Percentiles rank a stretch among this genome's conserved stretches.
phyloP scores from a whole-genome alignment of 192 early-diverging fungal species.

The Piromyces finnis region DNA sequence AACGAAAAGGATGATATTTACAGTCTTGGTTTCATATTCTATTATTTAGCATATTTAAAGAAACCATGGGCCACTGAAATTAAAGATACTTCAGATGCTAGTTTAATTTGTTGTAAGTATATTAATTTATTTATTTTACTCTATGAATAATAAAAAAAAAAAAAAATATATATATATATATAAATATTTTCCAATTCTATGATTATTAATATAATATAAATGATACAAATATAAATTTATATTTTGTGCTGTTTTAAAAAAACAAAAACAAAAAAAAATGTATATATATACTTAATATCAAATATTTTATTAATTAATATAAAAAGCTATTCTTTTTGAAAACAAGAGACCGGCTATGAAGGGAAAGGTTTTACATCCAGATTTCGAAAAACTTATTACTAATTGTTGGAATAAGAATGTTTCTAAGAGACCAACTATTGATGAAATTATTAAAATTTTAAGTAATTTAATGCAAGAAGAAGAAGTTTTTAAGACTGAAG shows the following conservation, averaged over 20 bases:
- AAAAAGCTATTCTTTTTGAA: not conserved
- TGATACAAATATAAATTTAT: too few species aligned
- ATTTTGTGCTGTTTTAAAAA: too few species aligned
- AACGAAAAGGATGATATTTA: not conserved
- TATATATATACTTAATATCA: too few species aligned
- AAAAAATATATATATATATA: too few species aligned
- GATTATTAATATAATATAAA: too few species aligned
- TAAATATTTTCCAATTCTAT: too few species aligned
- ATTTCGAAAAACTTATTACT: not conserved
- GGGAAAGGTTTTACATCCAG: not conserved
- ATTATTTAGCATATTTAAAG: not conserved
- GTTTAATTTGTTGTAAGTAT: not conserved
- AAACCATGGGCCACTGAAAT: not conserved
- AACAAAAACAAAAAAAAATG: too few species aligned
- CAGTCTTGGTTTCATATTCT: not conserved
- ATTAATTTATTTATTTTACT: not conserved
- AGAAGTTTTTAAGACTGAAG: not conserved
- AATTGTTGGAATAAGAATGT: not conserved
- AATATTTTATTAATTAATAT: too few species aligned
- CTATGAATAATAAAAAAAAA: too few species aligned
- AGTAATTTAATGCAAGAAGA: not conserved
- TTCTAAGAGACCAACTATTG: not conserved
- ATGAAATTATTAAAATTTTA: not conserved
- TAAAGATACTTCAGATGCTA: not conserved
- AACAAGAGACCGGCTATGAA: not conserved